Evolutionary conservation across 148 eudicot genomes (phyloP).

Genomic region (Rhododendron kiyosumense): DNA sequence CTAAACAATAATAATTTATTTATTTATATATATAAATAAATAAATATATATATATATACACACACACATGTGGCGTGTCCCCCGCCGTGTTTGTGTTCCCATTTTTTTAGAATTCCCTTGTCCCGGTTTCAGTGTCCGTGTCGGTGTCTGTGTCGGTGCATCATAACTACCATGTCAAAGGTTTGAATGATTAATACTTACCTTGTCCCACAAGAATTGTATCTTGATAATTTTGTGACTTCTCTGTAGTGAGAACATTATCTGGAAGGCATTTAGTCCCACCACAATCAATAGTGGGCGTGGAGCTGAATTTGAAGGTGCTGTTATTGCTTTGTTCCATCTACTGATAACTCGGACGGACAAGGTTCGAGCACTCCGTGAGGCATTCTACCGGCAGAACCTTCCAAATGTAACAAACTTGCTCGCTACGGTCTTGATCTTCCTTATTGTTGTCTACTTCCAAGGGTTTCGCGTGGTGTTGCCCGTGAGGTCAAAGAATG

Average conservation of each 20-base stretch:
- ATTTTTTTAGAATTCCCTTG: no score
- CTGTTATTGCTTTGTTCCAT: slow-evolving; percentile 87
- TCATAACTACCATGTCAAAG: not conserved
- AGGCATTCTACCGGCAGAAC: slow-evolving; percentile 88
- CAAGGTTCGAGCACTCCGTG: slow-evolving; percentile 84
- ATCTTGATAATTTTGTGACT: not conserved
- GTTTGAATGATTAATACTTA: not conserved
- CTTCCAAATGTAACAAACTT: slow-evolving; percentile 86
- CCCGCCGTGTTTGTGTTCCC: no score
- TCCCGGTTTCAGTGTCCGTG: no score
- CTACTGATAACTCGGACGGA: slow-evolving; percentile 73
- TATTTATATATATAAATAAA: no score
- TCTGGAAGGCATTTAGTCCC: slow-evolving; percentile 94
- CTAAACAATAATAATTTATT: no score
- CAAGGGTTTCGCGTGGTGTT: slow-evolving; percentile 92
- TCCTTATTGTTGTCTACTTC: slow-evolving; percentile 75
- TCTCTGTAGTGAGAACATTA: slow-evolving; percentile 63
- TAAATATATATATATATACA: no score
- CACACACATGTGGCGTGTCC: no score
- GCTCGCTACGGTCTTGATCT: slow-evolving; percentile 78
- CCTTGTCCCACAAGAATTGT: not conserved
- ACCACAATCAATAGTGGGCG: slow-evolving; percentile 83
- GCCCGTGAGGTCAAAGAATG: slow-evolving; percentile 87
- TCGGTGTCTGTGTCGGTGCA: no score
- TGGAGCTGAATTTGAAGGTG: slow-evolving; percentile 91